Conservation (phyloP, 495 filamentous ascomycete genomes). For the Xylaria telfairii region DNA sequence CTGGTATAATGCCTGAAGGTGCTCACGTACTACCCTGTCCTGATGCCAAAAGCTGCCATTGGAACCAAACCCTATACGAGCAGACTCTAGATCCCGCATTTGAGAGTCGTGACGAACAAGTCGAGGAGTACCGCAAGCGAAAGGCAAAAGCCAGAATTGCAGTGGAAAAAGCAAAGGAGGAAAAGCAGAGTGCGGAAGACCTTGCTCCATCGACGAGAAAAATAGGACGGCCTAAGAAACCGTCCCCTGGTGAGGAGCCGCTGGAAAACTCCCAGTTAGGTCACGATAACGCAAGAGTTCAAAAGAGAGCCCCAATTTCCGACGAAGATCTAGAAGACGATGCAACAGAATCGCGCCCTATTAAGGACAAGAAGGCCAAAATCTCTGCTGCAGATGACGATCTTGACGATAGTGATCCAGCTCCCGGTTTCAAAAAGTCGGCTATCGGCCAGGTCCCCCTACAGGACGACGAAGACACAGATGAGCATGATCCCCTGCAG, state of each 20-base stretch:
- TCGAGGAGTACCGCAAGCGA: slow-evolving; percentile 46
- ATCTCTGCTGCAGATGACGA: slow-evolving; percentile 21
- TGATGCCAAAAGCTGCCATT: slow-evolving; percentile 69
- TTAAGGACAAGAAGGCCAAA: background rate
- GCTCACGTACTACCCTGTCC: slow-evolving; percentile 72
- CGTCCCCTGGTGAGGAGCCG: slow-evolving; percentile 4
- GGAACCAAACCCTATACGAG: slow-evolving; percentile 73
- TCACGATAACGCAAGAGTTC: slow-evolving; percentile 11
- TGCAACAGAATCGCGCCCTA: background rate
- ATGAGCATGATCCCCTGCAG: slow-evolving; percentile 38
- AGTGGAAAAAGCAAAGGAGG: slow-evolving; percentile 30
- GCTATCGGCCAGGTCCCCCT: slow-evolving; percentile 35
- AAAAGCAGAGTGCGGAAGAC: slow-evolving; percentile 32
- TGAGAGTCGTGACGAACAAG: slow-evolving; percentile 42
- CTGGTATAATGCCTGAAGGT: slow-evolving; percentile 90
- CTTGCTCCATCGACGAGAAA: slow-evolving; percentile 18
- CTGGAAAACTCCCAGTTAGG: background rate
- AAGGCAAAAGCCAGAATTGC: slow-evolving; percentile 43
- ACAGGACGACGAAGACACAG: slow-evolving; percentile 28
- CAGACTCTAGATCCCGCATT: slow-evolving; percentile 60
- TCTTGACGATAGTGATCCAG: slow-evolving; percentile 30
- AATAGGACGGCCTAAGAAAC: background rate
- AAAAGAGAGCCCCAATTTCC: slow-evolving; percentile 20
- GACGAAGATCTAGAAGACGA: background rate
- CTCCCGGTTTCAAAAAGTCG: slow-evolving; percentile 13